Evolutionary conservation across 2,329 filamentous ascomycete species (phyloP).

Genomic region (Daldinia sp.): DNA sequence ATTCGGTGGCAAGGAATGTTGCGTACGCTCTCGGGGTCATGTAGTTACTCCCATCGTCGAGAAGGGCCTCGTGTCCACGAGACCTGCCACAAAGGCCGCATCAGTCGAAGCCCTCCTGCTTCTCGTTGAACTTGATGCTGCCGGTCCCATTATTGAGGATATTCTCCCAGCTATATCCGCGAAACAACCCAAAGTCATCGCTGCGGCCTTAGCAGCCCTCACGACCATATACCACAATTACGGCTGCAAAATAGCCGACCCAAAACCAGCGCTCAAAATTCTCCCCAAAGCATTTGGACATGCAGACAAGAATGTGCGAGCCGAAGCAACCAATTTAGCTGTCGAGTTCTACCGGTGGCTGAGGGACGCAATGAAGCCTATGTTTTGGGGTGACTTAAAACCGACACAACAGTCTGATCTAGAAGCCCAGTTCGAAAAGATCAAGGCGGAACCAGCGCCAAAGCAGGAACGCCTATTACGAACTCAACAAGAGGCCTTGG

Average conservation of each 20-base stretch:
- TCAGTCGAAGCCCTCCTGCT: slow-evolving; percentile 88
- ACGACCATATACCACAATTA: slow-evolving; percentile 92
- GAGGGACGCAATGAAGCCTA: slow-evolving; percentile 96
- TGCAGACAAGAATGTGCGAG: slow-evolving; percentile 97
- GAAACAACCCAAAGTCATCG: slow-evolving; percentile 54
- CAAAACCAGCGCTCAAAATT: slow-evolving; percentile 88
- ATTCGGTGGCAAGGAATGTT: slow-evolving; percentile 84
- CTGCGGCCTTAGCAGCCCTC: slow-evolving; percentile 66
- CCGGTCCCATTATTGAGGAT: slow-evolving; percentile 89
- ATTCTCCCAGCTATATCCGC: slow-evolving; percentile 70
- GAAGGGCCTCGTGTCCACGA: slow-evolving; percentile 88
- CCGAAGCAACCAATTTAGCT: slow-evolving; percentile 89
- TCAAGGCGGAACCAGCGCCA: slow-evolving; percentile 86
- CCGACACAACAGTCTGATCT: slow-evolving; percentile 94
- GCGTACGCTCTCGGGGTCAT: slow-evolving; percentile 78
- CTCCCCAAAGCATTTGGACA: slow-evolving; percentile 94
- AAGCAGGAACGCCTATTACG: slow-evolving; percentile 91
- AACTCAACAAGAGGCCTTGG: slow-evolving; percentile 87
- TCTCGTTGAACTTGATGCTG: slow-evolving; percentile 88
- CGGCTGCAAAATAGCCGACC: slow-evolving; percentile 92
- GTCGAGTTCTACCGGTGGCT: slow-evolving; percentile 98
- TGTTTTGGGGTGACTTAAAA: slow-evolving; percentile 97
- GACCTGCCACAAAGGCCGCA: slow-evolving; percentile 88
- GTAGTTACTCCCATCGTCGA: slow-evolving; percentile 86
- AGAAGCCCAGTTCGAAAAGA: slow-evolving; percentile 92